Percentiles rank a stretch among this genome's conserved stretches.
Evolutionary conservation across 768 basidiomycete genomes (phyloP).

Genomic region (Phlebiopsis flavidoalba): DNA sequence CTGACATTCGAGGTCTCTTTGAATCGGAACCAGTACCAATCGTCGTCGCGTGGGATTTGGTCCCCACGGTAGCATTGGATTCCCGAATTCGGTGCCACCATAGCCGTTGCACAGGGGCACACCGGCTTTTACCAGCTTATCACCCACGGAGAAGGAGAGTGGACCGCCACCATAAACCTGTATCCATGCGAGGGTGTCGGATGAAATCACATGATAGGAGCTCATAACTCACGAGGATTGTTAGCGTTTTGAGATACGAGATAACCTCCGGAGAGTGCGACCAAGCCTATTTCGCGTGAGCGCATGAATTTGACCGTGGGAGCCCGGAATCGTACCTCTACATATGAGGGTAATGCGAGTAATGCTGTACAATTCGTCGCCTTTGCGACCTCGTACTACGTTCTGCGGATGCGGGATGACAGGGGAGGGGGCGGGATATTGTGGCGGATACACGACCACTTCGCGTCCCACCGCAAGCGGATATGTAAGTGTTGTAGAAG

Average conservation of each 20-base stretch:
- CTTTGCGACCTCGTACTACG: conserved; percentile 2
- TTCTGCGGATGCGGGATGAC: conserved; percentile 14
- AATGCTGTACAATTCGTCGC: conserved; percentile 7
- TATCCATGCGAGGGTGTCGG: background rate
- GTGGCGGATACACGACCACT: conserved; percentile 8
- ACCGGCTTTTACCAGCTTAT: conserved; percentile 10
- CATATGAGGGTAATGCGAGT: conserved; percentile 11
- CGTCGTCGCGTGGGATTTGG: background rate
- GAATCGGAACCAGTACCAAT: conserved; percentile 11
- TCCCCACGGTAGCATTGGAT: background rate
- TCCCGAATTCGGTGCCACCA: conserved; percentile 14
- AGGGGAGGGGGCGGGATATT: conserved; percentile 9
- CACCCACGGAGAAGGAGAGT: conserved; percentile 9
- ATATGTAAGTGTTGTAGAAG: background rate
- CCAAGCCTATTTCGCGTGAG: conserved; percentile 12
- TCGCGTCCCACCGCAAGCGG: conserved; percentile 5
- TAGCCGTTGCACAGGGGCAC: conserved; percentile 10
- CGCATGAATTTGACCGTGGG: background rate
- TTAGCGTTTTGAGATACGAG: conserved; percentile 9
- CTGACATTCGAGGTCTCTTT: background rate
- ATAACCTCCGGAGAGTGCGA: conserved; percentile 10
- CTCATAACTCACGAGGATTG: conserved; percentile 1
- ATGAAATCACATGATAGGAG: background rate
- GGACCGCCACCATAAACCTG: conserved; percentile 14
- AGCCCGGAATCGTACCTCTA: conserved; percentile 9